phyloP scores from a whole-genome alignment of 371 early-diverging fungal species.

The Blastocladiella emersonii region DNA sequence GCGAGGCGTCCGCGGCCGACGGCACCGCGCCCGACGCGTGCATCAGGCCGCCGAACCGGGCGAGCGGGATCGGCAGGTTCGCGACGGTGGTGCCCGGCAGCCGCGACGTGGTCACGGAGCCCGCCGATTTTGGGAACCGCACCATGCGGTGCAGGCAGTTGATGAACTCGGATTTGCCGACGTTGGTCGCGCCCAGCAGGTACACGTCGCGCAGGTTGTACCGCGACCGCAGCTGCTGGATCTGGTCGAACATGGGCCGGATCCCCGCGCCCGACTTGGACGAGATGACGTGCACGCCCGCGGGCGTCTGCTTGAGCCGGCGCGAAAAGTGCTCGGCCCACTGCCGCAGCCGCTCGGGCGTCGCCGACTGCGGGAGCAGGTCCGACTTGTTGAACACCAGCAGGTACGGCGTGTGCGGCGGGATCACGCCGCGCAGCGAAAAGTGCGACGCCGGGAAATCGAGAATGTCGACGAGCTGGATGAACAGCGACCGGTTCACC shows the following conservation, averaged over 20 bases:
- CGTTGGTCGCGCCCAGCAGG: not conserved
- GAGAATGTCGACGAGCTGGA: not conserved
- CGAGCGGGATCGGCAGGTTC: not conserved
- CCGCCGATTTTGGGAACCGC: not conserved
- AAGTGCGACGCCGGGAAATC: not conserved
- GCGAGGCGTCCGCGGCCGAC: not conserved
- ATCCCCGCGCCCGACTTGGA: not conserved
- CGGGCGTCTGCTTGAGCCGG: not conserved
- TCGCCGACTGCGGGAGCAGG: not conserved
- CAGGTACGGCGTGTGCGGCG: not conserved
- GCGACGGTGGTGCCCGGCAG: conserved; percentile 1
- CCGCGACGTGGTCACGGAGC: not conserved
- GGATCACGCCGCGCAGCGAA: not conserved
- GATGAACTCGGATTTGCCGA: conserved; percentile 4
- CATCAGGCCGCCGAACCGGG: not conserved
- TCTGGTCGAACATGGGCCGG: not conserved
- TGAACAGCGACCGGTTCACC: not conserved
- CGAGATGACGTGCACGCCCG: not conserved
- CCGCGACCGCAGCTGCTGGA: not conserved
- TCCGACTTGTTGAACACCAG: conserved; percentile 3
- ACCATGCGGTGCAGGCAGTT: conserved; percentile 5
- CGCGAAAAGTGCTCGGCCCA: not conserved
- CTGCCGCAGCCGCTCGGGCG: not conserved
- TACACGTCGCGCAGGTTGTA: not conserved
- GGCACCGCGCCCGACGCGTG: not conserved